phyloP scores from a whole-genome alignment of 305 asterid genomes.

The Fraxinus baroniana region DNA sequence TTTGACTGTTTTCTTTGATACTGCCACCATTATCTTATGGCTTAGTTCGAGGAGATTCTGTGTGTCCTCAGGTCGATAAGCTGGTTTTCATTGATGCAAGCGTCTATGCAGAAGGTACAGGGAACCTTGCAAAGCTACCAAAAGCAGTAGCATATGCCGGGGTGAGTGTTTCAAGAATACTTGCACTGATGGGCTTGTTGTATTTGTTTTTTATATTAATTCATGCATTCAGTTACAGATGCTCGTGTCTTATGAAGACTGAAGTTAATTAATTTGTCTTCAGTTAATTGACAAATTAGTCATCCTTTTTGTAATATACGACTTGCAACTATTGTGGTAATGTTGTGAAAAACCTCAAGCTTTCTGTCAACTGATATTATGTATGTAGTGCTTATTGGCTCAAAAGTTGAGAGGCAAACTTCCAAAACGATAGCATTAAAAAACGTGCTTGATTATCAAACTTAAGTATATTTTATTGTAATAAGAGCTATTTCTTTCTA shows the following conservation, averaged over 20 bases:
- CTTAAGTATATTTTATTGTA: neutral
- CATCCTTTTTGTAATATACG: neutral
- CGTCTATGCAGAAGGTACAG: conserved; percentile 92
- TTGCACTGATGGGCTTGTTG: conserved; percentile 3
- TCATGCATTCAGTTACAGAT: neutral
- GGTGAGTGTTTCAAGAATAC: conserved; percentile 43
- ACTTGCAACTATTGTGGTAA: neutral
- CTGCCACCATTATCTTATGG: neutral
- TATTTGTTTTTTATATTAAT: conserved; percentile 11
- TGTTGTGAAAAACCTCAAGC: neutral
- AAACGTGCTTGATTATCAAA: neutral
- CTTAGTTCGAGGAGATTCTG: conserved; percentile 13
- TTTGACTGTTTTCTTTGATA: neutral
- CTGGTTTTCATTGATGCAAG: conserved; percentile 90
- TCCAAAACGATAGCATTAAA: neutral
- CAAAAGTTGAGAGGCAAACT: neutral
- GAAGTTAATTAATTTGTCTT: neutral
- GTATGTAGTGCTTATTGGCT: neutral
- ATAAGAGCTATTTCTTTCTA: neutral
- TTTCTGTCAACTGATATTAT: neutral
- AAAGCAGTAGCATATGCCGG: conserved; percentile 77
- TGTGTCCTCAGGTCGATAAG: conserved; percentile 64
- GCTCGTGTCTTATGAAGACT: neutral
- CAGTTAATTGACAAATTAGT: neutral
- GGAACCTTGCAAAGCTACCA: conserved; percentile 73